These are phyloP conservation scores for Akebia trifoliata DNA, from an alignment of 164 flowering plant genomes.

Conservation along the genomic window DNA sequence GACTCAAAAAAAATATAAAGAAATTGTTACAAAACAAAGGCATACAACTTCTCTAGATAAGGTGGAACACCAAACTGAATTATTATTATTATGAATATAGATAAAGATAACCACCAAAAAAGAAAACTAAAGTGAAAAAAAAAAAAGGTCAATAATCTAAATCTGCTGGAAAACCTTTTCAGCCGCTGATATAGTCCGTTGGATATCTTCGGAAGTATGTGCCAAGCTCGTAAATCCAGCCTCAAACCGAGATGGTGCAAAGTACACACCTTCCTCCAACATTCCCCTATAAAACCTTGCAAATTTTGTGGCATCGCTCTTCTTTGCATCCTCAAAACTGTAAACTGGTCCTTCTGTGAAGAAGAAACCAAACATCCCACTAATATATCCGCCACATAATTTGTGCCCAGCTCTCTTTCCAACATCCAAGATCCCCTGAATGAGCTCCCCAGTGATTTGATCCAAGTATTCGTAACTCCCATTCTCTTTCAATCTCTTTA, in stretches of 20 bases:
- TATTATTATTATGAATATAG: background rate
- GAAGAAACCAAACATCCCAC: constrained; percentile 95
- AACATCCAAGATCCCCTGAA: constrained; percentile 58
- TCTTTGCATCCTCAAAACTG: constrained; percentile 81
- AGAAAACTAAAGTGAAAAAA: background rate
- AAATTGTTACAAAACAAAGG: constrained; percentile 6
- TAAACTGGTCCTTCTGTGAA: constrained; percentile 88
- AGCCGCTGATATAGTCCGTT: constrained; percentile 74
- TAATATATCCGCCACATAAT: constrained; percentile 70
- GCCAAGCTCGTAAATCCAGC: constrained; percentile 98
- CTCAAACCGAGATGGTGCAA: constrained; percentile 95
- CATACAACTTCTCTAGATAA: background rate
- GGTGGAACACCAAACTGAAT: background rate
- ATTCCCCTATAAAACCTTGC: constrained; percentile 69
- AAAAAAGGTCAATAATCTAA: constrained; percentile 15
- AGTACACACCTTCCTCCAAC: constrained; percentile 91
- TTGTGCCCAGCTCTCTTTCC: constrained; percentile 81
- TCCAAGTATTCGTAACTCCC: constrained; percentile 69
- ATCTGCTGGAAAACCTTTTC: constrained; percentile 64
- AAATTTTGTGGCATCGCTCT: constrained; percentile 81
- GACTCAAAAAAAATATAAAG: too few species aligned
- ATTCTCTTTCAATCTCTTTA: constrained; percentile 53
- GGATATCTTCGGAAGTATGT: constrained; percentile 68
- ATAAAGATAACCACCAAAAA: background rate
- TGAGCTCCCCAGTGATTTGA: constrained; percentile 64